Percentiles rank a stretch among this genome's conserved stretches.
Evolutionary conservation across 2,329 filamentous ascomycete species (phyloP).

Genomic region (Hypomyces perniciosus): DNA sequence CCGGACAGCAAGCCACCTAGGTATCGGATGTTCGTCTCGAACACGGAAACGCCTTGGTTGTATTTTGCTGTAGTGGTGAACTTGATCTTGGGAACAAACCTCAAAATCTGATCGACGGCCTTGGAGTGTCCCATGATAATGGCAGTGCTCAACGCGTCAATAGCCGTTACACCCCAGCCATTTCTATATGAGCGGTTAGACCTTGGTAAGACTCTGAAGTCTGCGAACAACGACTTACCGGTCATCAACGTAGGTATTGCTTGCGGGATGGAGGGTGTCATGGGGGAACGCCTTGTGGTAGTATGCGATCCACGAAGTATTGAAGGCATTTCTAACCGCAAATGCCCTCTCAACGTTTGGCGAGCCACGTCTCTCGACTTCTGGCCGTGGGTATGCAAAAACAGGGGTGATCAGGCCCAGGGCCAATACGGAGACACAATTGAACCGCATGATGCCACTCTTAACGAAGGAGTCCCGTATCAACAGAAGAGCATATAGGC

Average conservation of each 20-base stretch:
- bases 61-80: slow-evolving; percentile 51
- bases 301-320: slow-evolving; percentile 67
- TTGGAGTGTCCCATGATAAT: slow-evolving; percentile 66
- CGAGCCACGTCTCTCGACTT: neutral
- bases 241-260: slow-evolving; percentile 60
- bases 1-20: slow-evolving; percentile 74
- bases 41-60: slow-evolving; percentile 60
- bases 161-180: slow-evolving; percentile 76
- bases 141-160: slow-evolving; percentile 76
- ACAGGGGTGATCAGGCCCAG: slow-evolving; percentile 7
- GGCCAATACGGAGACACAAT: neutral
- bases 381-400: slow-evolving; percentile 5
- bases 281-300: slow-evolving; percentile 68
- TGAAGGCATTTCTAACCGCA: slow-evolving; percentile 63
- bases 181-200: slow-evolving; percentile 47
- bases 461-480: neutral
- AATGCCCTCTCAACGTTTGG: slow-evolving; percentile 40
- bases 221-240: slow-evolving; percentile 44
- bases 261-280: slow-evolving; percentile 66
- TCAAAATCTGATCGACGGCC: slow-evolving; percentile 64
- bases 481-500: neutral
- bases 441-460: slow-evolving; percentile 6
- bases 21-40: slow-evolving; percentile 89
- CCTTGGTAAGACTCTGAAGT: neutral
- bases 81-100: slow-evolving; percentile 64